Percentiles rank a stretch among this genome's conserved stretches.
These are phyloP conservation scores for Volvariella surrecta DNA, from an alignment of 1,284 basidiomycete species.

Conservation along the genomic window DNA sequence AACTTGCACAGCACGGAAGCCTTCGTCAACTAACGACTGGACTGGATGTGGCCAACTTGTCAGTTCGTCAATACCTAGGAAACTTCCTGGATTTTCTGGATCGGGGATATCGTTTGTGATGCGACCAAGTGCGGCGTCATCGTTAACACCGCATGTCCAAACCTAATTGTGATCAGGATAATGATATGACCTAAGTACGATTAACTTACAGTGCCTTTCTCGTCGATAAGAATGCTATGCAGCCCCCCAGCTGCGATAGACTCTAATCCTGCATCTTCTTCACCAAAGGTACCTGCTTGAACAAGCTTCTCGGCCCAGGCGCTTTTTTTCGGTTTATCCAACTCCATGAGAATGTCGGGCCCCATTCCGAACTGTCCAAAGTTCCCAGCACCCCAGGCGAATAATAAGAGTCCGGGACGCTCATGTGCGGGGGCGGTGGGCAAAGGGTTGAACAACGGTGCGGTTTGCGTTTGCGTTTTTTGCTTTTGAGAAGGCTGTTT, in stretches of 20 bases:
- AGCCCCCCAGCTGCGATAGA: constrained; percentile 73
- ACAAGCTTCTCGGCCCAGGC: constrained; percentile 57
- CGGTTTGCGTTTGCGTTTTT: constrained; percentile 24
- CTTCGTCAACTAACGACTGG: constrained; percentile 60
- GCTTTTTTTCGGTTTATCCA: constrained; percentile 64
- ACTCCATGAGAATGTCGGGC: constrained; percentile 57
- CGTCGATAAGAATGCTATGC: constrained; percentile 80
- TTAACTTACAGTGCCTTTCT: constrained; percentile 68
- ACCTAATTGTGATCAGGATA: constrained; percentile 34
- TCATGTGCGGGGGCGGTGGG: constrained; percentile 40
- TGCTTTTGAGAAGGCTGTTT: background rate
- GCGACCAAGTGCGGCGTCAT: constrained; percentile 88
- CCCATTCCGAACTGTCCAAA: constrained; percentile 88
- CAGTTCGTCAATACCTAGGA: constrained; percentile 69
- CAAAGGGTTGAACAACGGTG: constrained; percentile 53
- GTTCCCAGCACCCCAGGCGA: constrained; percentile 82
- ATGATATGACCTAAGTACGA: constrained; percentile 6
- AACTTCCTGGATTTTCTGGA: constrained; percentile 48
- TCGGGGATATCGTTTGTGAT: constrained; percentile 66
- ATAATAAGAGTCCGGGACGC: constrained; percentile 58
- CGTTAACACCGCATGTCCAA: constrained; percentile 88
- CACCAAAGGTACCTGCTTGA: constrained; percentile 57
- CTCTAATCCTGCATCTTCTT: constrained; percentile 66
- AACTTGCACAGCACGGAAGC: constrained; percentile 77
- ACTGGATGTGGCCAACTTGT: constrained; percentile 73